Base-by-base conservation (phyloP, 148 eudicot species). In the Vaccinium macrocarpon region DNA sequence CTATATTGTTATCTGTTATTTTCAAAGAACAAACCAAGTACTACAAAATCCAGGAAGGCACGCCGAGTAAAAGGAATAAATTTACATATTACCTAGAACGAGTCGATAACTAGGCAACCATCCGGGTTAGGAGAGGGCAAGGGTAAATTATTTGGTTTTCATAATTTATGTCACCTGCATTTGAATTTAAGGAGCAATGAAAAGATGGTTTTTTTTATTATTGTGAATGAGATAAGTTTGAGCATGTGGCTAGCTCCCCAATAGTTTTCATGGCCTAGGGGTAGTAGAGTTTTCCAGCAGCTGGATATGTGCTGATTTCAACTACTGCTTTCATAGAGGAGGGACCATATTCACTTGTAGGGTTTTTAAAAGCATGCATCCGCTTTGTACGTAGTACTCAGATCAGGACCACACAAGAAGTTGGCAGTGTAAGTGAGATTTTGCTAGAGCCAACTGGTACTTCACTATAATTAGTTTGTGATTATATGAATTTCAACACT, bases 361-460 rank as follows among this genome's bases (percentile, higher is more conserved):
- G 83, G 72, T 81, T 81, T 62, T 62, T 81, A 81, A 81, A 80
- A 62, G 83, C 83, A 42, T 62, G 38, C 71, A 61, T 19, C 23
- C 78, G 10, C 55, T 62, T 81, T 13, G n/a, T 62, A 4, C 46
- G 73, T 29, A 68, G 12, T 62, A 9, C 61, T 81, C 74, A 81
- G 32, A 75, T 21, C n/a, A 62, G 83, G 74, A 81, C 83, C 83
- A 81, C 83, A 46, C 6, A 2, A 68, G 46, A 18, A 16, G 46
- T 38, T 57, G 56, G 83, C 83, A 12, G 74, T 50, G 10, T 23
- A 64, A 64, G 71, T 46, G 50, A 81, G 83, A 81, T 81, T 5
- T 46, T 62, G 15, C 21, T n/a, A 25, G 59, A 57, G 49, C 71
- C 72, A 80, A 38, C 29, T 80, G 59, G 72, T 52, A 79, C 49